A percentile compares a stretch with the other conserved stretches of the same genome.
These are phyloP conservation scores for Leccinum subgranulosum DNA, from an alignment of 768 basidiomycete genomes.

Conservation along the genomic window DNA sequence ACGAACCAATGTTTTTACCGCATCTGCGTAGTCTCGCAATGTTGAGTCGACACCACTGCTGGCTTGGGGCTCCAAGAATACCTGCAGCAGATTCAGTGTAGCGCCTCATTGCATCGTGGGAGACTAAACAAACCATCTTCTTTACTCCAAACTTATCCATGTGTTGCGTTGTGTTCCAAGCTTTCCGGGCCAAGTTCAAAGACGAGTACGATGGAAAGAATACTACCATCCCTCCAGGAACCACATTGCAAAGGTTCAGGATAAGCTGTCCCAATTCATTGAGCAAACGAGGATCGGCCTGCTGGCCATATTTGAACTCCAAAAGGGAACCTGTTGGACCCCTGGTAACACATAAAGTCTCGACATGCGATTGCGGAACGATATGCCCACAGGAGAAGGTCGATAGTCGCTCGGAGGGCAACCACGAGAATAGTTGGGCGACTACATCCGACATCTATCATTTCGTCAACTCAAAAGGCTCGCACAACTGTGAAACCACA, in stretches of 20 bases:
- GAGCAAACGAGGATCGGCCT: constrained; percentile 63
- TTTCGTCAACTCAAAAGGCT: constrained; percentile 4
- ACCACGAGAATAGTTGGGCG: constrained; percentile 70
- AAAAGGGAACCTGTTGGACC: constrained; percentile 74
- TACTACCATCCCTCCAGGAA: constrained; percentile 87
- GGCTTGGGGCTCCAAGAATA: constrained; percentile 87
- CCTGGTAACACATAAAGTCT: constrained; percentile 66
- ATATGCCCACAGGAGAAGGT: constrained; percentile 93
- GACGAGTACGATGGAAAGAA: constrained; percentile 94
- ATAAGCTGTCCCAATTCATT: constrained; percentile 82
- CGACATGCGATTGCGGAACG: constrained; percentile 76
- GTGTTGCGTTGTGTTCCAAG: constrained; percentile 64
- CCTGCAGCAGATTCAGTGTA: constrained; percentile 38
- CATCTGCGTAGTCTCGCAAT: constrained; percentile 67
- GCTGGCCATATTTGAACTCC: constrained; percentile 78
- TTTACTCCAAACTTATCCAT: constrained; percentile 60
- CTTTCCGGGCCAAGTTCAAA: constrained; percentile 58
- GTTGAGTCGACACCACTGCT: constrained; percentile 68
- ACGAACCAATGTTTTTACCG: constrained; percentile 33
- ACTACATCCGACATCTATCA: constrained; percentile 82
- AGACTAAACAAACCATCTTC: constrained; percentile 59
- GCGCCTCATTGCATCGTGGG: not conserved
- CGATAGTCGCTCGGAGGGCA: constrained; percentile 59
- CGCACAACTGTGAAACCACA: constrained; percentile 13
- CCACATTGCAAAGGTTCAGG: constrained; percentile 70